Conservation (phyloP, 805 yeast species). For the Cyberlindnera saturnus region DNA sequence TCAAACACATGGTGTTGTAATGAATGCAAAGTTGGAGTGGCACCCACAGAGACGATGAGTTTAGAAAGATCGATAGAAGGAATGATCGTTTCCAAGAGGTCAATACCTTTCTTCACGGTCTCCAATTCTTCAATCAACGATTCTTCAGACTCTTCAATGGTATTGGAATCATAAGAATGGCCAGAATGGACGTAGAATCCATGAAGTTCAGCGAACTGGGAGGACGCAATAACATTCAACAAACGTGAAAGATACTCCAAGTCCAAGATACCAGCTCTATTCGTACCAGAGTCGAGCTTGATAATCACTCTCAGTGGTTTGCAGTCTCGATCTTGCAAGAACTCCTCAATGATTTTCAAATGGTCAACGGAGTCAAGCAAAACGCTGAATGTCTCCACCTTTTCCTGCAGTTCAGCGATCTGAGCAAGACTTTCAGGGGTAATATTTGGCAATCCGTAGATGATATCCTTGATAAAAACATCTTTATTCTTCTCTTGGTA, state of each 20-base stretch:
- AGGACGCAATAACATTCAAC: conserved; percentile 27
- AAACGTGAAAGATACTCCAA: conserved; percentile 30
- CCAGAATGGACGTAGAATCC: conserved; percentile 84
- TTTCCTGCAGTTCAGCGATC: conserved; percentile 35
- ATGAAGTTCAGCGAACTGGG: conserved; percentile 37
- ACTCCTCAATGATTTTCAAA: conserved; percentile 39
- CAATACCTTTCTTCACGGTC: conserved; percentile 50
- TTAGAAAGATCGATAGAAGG: conserved; percentile 30
- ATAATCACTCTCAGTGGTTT: conserved; percentile 58
- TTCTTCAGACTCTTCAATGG: conserved; percentile 39
- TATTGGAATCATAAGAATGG: conserved; percentile 52
- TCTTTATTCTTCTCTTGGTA: conserved; percentile 25
- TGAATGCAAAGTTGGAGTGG: conserved; percentile 76
- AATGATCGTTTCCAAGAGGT: conserved; percentile 27
- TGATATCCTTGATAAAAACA: conserved; percentile 36
- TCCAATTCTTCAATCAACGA: conserved; percentile 50
- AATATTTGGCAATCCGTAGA: conserved; percentile 55
- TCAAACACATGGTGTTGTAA: conserved; percentile 27
- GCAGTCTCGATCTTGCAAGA: conserved; percentile 19
- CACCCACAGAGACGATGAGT: conserved; percentile 65
- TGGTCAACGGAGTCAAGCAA: conserved; percentile 62
- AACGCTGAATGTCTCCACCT: conserved; percentile 41
- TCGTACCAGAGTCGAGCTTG: conserved; percentile 66
- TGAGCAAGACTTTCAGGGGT: conserved; percentile 42
- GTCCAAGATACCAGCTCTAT: conserved; percentile 55